phyloP scores from a whole-genome alignment of 768 basidiomycete species.

The Tricholoma saponaceum region DNA sequence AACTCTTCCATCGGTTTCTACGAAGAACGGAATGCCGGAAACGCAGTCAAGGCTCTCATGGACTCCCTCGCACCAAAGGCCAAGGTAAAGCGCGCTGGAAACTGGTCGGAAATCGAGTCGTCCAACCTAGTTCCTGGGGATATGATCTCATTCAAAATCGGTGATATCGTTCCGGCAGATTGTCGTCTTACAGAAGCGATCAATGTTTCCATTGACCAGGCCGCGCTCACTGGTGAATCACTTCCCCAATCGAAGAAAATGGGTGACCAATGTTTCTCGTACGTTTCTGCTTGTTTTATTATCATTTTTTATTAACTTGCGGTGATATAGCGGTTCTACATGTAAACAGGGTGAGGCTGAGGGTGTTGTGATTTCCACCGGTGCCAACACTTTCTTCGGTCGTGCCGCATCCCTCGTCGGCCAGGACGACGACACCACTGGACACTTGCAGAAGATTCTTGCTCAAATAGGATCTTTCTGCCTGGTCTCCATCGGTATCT shows the following conservation, averaged over 20 bases:
- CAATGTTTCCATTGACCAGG: slow-evolving; percentile 98
- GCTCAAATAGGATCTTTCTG: slow-evolving; percentile 99
- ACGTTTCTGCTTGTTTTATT: slow-evolving; percentile 30
- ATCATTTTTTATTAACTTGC: slow-evolving; percentile 5
- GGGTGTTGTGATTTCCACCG: slow-evolving; percentile 97
- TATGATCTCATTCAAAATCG: slow-evolving; percentile 97
- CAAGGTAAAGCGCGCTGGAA: slow-evolving; percentile 81
- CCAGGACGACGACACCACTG: slow-evolving; percentile 95
- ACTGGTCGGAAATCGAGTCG: slow-evolving; percentile 90
- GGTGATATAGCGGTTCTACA: slow-evolving; percentile 73
- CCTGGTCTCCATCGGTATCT: slow-evolving; percentile 92
- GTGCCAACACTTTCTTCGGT: slow-evolving; percentile 98
- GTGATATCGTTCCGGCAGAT: slow-evolving; percentile 97
- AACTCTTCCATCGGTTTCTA: slow-evolving; percentile 99
- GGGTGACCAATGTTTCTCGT: slow-evolving; percentile 98
- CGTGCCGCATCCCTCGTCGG: slow-evolving; percentile 97
- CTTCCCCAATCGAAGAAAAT: slow-evolving; percentile 89
- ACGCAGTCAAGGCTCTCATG: slow-evolving; percentile 99
- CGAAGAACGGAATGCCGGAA: slow-evolving; percentile 95
- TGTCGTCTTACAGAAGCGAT: slow-evolving; percentile 95
- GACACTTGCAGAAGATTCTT: slow-evolving; percentile 98
- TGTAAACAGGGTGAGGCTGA: slow-evolving; percentile 99
- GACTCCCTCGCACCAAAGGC: slow-evolving; percentile 98
- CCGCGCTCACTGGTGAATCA: slow-evolving; percentile 96
- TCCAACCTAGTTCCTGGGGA: slow-evolving; percentile 90